Evolutionary conservation across 805 yeast species (phyloP).

Genomic region (Saccharomycopsis oosterbeekiorum): DNA sequence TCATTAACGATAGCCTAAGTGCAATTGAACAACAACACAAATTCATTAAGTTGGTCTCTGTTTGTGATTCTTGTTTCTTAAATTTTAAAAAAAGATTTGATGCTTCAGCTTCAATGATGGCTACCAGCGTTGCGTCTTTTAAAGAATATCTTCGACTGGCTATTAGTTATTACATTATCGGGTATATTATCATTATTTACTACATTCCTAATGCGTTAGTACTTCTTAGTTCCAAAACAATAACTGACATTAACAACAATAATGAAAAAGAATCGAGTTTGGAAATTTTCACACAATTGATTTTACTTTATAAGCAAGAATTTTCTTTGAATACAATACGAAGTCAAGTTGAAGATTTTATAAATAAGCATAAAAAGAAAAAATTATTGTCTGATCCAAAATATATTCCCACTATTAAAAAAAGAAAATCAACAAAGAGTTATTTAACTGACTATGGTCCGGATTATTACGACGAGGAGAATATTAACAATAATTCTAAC

Average conservation of each 20-base stretch:
- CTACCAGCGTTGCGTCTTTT: conserved; percentile 2
- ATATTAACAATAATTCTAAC: background rate
- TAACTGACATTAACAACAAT: background rate
- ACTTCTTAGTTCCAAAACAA: background rate
- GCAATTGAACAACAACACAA: background rate
- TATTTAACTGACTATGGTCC: conserved; percentile 19
- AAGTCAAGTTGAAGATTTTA: conserved; percentile 16
- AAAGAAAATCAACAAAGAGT: conserved; percentile 15
- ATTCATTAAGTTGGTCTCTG: conserved; percentile 1
- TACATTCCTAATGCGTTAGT: conserved; percentile 14
- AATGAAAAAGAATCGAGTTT: conserved; percentile 11
- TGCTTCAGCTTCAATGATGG: background rate
- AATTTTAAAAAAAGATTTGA: conserved; percentile 7
- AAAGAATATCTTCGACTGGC: conserved; percentile 9
- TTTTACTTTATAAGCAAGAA: conserved; percentile 12
- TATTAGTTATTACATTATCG: conserved; percentile 14
- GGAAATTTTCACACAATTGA: conserved; percentile 11
- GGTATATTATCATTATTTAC: conserved; percentile 12
- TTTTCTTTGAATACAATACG: conserved; percentile 15
- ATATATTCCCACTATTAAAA: conserved; percentile 14
- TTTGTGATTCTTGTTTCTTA: conserved; percentile 10
- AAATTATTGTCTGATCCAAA: background rate
- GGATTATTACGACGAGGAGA: conserved; percentile 12
- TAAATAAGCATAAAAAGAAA: background rate
- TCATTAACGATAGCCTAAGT: background rate